These are phyloP conservation scores for Hymenoscyphus albidus DNA, from an alignment of 2,329 filamentous ascomycete genomes.

Conservation along the genomic window DNA sequence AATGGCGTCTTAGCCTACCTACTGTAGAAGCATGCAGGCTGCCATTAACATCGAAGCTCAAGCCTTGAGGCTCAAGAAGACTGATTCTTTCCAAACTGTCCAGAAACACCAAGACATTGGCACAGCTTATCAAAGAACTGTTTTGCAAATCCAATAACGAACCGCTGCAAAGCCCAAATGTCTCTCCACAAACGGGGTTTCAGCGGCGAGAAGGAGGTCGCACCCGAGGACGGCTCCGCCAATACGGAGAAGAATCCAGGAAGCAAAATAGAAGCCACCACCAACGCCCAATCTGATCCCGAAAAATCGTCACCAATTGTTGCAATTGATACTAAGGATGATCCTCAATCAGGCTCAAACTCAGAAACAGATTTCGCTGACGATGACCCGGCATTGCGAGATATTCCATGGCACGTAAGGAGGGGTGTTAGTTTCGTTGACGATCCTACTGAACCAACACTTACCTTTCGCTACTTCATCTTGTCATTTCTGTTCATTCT, in stretches of 20 bases:
- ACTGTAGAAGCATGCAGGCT: not conserved
- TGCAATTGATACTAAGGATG: not conserved
- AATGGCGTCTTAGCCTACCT: not conserved
- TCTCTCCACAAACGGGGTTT: not conserved
- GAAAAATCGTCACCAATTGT: not conserved
- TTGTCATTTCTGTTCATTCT: conserved; percentile 52
- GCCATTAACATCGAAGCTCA: too few species aligned
- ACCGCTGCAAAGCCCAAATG: not conserved
- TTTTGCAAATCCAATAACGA: not conserved
- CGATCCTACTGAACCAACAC: conserved; percentile 50
- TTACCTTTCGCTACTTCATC: conserved; percentile 59
- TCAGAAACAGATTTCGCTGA: conserved; percentile 33
- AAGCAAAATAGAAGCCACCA: not conserved
- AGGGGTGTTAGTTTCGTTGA: conserved; percentile 55
- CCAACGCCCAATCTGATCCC: not conserved
- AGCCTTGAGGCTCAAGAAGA: not conserved
- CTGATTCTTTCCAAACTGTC: not conserved
- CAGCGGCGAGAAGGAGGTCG: not conserved
- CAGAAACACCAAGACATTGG: not conserved
- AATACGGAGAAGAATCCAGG: not conserved
- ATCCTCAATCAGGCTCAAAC: not conserved
- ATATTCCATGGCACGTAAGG: conserved; percentile 53
- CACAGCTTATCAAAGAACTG: not conserved
- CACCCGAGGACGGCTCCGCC: not conserved
- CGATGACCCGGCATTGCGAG: conserved; percentile 47